These are phyloP conservation scores for Candida hispaniensis DNA, from an alignment of 805 yeast species.

Conservation along the genomic window DNA sequence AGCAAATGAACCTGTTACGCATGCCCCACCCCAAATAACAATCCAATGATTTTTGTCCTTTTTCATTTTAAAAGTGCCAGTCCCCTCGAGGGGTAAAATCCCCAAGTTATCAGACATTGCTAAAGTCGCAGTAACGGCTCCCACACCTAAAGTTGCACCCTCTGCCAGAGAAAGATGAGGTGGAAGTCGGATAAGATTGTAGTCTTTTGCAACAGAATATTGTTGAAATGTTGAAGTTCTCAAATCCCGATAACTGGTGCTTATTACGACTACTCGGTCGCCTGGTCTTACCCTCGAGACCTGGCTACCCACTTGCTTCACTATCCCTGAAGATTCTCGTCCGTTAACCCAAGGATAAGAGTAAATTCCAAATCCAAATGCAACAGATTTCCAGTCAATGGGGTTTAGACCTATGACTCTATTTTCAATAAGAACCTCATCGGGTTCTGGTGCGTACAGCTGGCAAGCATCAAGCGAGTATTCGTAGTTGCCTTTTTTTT, in stretches of 20 bases:
- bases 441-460: constrained; percentile 6
- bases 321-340: constrained; percentile 11
- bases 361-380: constrained; percentile 14
- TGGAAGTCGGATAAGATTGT: constrained; percentile 4
- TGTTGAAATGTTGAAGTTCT: constrained; percentile 12
- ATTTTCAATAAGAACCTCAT: constrained; percentile 12
- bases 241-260: constrained; percentile 4
- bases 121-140: constrained; percentile 6
- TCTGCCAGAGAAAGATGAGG: background rate
- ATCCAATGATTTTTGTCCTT: constrained; percentile 1
- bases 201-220: constrained; percentile 4
- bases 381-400: constrained; percentile 15
- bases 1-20: constrained; percentile 14
- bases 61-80: background rate
- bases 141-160: constrained; percentile 8
- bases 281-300: constrained; percentile 9
- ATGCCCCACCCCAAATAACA: constrained; percentile 14
- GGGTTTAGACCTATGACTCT: constrained; percentile 15
- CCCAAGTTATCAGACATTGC: constrained; percentile 9
- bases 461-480: constrained; percentile 1
- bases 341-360: constrained; percentile 16
- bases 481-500: constrained; percentile 6
- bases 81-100: constrained; percentile 1
- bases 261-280: constrained; percentile 6
- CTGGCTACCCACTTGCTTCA: constrained; percentile 6